Conservation (phyloP, 352 stramenopile genomes). For the Pythium vanterpoolii region DNA sequence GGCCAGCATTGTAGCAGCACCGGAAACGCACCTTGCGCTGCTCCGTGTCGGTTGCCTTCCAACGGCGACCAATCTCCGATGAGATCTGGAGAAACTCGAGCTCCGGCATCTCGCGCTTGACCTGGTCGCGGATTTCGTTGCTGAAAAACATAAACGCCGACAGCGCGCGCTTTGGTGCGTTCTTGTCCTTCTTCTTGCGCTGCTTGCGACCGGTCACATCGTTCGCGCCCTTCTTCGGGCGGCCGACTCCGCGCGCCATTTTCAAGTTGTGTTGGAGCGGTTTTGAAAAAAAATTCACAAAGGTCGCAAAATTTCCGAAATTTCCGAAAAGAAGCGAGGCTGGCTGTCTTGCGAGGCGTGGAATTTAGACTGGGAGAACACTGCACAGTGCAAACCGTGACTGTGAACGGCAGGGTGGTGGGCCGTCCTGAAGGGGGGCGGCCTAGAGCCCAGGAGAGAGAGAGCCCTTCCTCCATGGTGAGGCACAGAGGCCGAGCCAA, state of each 20-base stretch:
- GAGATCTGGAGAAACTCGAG: conserved; percentile 84
- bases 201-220: conserved; percentile 69
- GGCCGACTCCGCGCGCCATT: conserved; percentile 65
- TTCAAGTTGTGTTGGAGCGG: conserved; percentile 24
- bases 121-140: conserved; percentile 86
- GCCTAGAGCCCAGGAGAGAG: background rate
- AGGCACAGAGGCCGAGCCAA: conserved; percentile 18
- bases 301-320: conserved; percentile 39
- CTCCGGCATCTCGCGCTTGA: conserved; percentile 87
- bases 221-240: conserved; percentile 64
- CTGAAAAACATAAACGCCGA: conserved; percentile 92
- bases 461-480: background rate
- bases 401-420: conserved; percentile 11
- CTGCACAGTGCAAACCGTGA: conserved; percentile 26
- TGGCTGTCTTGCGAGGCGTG: conserved; percentile 48
- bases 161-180: conserved; percentile 86
- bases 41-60: conserved; percentile 69
- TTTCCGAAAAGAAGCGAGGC: conserved; percentile 1
- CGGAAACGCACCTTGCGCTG: conserved; percentile 44
- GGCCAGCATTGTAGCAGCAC: background rate
- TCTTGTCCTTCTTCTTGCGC: conserved; percentile 91
- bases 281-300: conserved; percentile 23
- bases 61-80: conserved; percentile 82
- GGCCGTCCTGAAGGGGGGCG: conserved; percentile 3
- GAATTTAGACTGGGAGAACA: conserved; percentile 60